These are phyloP conservation scores for Ogataea pilisensis DNA, from an alignment of 805 yeast species.

Conservation along the genomic window DNA sequence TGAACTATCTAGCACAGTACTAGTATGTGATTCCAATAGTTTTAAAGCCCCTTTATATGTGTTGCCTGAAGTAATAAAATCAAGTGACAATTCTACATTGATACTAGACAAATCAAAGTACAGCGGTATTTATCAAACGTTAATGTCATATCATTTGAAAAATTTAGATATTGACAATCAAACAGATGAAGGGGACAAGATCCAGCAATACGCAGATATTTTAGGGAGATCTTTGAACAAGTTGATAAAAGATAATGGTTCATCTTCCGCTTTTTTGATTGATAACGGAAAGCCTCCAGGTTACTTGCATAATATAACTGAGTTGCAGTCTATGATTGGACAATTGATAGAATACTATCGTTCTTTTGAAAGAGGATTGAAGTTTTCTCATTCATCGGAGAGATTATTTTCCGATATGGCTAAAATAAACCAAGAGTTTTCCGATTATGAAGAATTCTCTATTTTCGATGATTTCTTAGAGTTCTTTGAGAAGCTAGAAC, in stretches of 20 bases:
- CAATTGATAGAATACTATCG: conserved; percentile 28
- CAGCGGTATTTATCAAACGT: background rate
- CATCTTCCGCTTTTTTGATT: conserved; percentile 2
- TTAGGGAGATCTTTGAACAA: conserved; percentile 14
- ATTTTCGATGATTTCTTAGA: conserved; percentile 5
- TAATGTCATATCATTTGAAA: background rate
- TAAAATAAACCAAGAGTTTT: background rate
- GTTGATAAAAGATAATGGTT: conserved; percentile 5
- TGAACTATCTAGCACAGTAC: conserved; percentile 19
- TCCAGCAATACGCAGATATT: conserved; percentile 25
- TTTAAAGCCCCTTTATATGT: background rate
- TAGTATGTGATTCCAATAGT: conserved; percentile 1
- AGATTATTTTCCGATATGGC: conserved; percentile 12
- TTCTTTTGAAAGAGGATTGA: conserved; percentile 9
- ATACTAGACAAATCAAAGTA: background rate
- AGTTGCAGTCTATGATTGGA: conserved; percentile 33
- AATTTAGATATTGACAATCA: background rate
- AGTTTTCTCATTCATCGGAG: conserved; percentile 9
- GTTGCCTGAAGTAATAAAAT: too few relatives aligned
- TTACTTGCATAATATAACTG: conserved; percentile 20
- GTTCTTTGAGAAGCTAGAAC: conserved; percentile 9
- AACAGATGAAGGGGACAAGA: conserved; percentile 11
- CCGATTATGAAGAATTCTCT: background rate
- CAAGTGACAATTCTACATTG: too few relatives aligned
- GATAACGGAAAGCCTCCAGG: conserved; percentile 1